Evolutionary conservation across 192 early-diverging fungal species (phyloP), one percentile per base, ranked within the genome.

Genomic region (Gigaspora rosea): DNA sequence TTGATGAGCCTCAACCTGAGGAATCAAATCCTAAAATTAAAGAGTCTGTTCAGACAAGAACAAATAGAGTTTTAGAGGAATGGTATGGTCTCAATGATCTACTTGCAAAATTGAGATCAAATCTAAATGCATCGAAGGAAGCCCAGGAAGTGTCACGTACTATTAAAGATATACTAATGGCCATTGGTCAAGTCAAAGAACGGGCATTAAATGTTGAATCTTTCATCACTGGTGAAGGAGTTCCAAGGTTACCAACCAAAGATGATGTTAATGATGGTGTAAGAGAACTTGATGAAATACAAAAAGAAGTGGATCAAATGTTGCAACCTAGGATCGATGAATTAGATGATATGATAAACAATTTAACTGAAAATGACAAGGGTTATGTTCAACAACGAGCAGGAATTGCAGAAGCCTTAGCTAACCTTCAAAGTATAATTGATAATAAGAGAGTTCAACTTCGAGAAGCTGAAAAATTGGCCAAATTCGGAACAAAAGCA

Each of bases 371-470:
- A 41, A 18, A 50, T 33, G 78, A 78, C 57, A 71, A 70, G 11
- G 76, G 73, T 12, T 83, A 79, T 67, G 22, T 81, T 36, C 67
- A 72, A 36, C 85, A 86, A 73, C 66, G 82, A 10, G 68, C 66
- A 12, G 81, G 80, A 32, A 84, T 86, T 62, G 79, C 80, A 3
- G 73, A 82, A 35, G 73, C 79, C 0, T 70, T 86, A 8, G 51
- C 61, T 8, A 79, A 78, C 58, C 58, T 86, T n/a, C 68, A 78
- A 16, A 66, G 75, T 12, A 16, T 76, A n/a, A 82, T 86, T 46
- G 74, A 86, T 41, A 70, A 63, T 47, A 86, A 86, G 70, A 78
- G 77, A 33, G 16, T 74, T 41, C 73, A 75, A 48, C 79, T 86
- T 67, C 68, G 56, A 6, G 77, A 80, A 77, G 85, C 85, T 13